Percentiles rank a stretch among this genome's conserved stretches.
phyloP scores from a whole-genome alignment of 371 early-diverging fungal species.

The Neoconidiobolus thromboides region DNA sequence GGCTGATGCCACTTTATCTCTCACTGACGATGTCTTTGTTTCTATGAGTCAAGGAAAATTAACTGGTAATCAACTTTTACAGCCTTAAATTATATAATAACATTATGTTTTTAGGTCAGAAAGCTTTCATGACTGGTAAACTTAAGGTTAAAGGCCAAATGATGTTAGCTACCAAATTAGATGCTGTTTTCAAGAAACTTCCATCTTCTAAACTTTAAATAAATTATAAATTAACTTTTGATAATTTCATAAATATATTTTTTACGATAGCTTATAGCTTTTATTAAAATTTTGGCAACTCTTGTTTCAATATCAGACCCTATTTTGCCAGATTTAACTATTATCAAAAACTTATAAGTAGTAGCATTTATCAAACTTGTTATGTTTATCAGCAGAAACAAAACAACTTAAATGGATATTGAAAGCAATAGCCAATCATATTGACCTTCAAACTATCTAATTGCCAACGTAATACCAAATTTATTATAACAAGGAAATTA shows the following conservation, averaged over 20 bases:
- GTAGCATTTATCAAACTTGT: too few relatives aligned
- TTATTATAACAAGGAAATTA: too few relatives aligned
- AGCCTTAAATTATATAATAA: background rate
- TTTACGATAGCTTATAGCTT: too few relatives aligned
- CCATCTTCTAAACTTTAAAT: conserved; percentile 2
- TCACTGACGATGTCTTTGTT: background rate
- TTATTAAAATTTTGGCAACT: too few relatives aligned
- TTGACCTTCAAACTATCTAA: too few relatives aligned
- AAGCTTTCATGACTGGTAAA: conserved; percentile 66
- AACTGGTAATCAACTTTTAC: background rate
- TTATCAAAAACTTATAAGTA: too few relatives aligned
- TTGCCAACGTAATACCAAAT: too few relatives aligned
- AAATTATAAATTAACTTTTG: background rate
- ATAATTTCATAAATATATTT: background rate
- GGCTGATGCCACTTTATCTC: background rate
- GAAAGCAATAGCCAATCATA: too few relatives aligned
- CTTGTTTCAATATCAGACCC: too few relatives aligned
- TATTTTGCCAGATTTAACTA: too few relatives aligned
- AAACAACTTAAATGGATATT: too few relatives aligned
- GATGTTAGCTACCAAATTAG: conserved; percentile 51
- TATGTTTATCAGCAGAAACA: too few relatives aligned
- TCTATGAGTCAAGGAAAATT: background rate
- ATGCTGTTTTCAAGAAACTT: conserved; percentile 4
- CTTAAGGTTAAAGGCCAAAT: conserved; percentile 74
- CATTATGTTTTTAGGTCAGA: conserved; percentile 23